These are phyloP conservation scores for Lactarius akahatsu DNA, from an alignment of 768 basidiomycete genomes.

Conservation along the genomic window DNA sequence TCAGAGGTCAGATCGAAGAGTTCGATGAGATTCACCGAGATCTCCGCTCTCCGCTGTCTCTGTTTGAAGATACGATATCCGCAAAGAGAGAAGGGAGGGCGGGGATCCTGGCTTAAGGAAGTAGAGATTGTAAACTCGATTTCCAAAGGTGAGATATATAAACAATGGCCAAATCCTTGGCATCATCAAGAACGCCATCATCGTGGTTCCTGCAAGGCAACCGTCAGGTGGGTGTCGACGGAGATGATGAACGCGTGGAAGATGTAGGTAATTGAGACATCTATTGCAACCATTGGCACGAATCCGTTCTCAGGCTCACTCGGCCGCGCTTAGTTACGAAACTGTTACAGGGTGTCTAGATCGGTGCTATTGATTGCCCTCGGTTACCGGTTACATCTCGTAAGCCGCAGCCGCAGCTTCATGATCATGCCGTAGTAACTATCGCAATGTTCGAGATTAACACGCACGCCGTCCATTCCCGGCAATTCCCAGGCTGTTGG, in stretches of 20 bases:
- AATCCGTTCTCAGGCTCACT: neutral
- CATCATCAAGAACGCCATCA: slow-evolving; percentile 6
- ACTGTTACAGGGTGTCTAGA: neutral
- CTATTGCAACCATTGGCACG: neutral
- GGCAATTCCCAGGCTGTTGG: neutral
- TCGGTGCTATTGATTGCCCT: neutral
- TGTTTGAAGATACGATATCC: neutral
- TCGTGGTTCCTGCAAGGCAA: neutral
- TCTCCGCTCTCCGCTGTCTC: neutral
- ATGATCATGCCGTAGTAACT: neutral
- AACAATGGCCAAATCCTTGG: neutral
- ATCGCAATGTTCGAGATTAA: slow-evolving; percentile 8
- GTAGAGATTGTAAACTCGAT: slow-evolving; percentile 21
- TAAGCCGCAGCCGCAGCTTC: slow-evolving; percentile 1
- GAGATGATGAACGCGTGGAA: slow-evolving; percentile 1
- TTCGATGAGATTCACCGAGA: slow-evolving; percentile 5
- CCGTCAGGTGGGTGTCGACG: neutral
- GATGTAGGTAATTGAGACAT: neutral
- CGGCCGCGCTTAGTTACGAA: neutral
- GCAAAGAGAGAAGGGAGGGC: slow-evolving; percentile 23
- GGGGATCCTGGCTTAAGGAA: slow-evolving; percentile 21
- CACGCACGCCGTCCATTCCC: slow-evolving; percentile 7
- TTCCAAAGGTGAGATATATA: slow-evolving; percentile 13
- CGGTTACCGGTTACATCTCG: neutral
- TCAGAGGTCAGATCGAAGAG: slow-evolving; percentile 23